phyloP scores from a whole-genome alignment of 2,329 filamentous ascomycete species.

The Bisporella sp. region DNA sequence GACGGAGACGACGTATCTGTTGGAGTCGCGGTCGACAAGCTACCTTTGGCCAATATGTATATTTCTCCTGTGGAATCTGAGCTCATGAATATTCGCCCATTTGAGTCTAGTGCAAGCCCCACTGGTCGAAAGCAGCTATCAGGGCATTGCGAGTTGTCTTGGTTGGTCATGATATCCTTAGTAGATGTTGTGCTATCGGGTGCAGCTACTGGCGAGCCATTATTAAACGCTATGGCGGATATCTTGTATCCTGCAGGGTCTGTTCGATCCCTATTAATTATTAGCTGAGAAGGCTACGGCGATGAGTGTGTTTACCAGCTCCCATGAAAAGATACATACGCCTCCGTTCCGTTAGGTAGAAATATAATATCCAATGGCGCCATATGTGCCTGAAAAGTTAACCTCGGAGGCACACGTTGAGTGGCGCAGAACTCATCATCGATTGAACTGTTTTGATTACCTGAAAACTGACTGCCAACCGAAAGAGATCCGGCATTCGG shows the following conservation, averaged over 20 bases:
- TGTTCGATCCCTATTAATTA: slow-evolving; percentile 45
- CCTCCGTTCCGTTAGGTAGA: slow-evolving; percentile 46
- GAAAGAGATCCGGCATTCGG: slow-evolving; percentile 35
- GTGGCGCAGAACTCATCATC: slow-evolving; percentile 39
- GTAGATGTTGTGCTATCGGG: slow-evolving; percentile 39
- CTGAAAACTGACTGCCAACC: slow-evolving; percentile 44
- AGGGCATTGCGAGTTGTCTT: slow-evolving; percentile 45
- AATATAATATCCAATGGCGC: slow-evolving; percentile 70
- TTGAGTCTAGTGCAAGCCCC: slow-evolving; percentile 43
- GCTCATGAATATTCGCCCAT: slow-evolving; percentile 13
- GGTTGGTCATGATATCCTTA: slow-evolving; percentile 48
- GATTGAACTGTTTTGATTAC: slow-evolving; percentile 29
- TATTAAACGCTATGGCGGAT: slow-evolving; percentile 32
- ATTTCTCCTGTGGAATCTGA: slow-evolving; percentile 52
- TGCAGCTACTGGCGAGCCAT: slow-evolving; percentile 35
- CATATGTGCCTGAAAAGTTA: slow-evolving; percentile 60
- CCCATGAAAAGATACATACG: slow-evolving; percentile 51
- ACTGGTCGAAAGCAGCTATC: slow-evolving; percentile 55
- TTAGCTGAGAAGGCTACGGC: not conserved
- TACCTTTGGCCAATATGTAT: slow-evolving; percentile 40
- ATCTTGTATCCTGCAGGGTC: slow-evolving; percentile 41
- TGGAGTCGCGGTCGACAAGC: slow-evolving; percentile 3
- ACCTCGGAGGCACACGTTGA: slow-evolving; percentile 40
- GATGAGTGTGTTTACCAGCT: slow-evolving; percentile 9
- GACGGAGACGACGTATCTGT: not conserved